Conservation (phyloP, 2,329 filamentous ascomycete species). For the Parastagonospora avenae region DNA sequence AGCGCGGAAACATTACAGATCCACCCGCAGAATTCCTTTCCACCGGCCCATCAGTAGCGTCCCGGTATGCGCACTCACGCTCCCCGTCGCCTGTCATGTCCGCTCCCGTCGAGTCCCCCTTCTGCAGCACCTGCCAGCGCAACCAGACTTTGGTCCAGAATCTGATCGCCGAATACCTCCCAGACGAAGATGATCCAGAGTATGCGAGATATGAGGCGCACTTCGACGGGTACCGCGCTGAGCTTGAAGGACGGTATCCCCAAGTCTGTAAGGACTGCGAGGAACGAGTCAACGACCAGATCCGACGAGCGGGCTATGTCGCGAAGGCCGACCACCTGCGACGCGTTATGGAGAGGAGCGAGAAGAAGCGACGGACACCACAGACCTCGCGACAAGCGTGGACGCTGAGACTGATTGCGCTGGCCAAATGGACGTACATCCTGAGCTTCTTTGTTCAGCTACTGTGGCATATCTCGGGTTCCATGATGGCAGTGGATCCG, state of each 20-base stretch:
- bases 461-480: conserved; percentile 42
- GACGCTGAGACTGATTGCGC: conserved; percentile 52
- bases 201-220: conserved; percentile 71
- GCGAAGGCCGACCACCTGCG: conserved; percentile 82
- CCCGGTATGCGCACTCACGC: conserved; percentile 32
- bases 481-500: conserved; percentile 23
- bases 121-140: conserved; percentile 80
- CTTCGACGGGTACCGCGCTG: conserved; percentile 71
- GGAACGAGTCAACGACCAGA: conserved; percentile 70
- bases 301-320: conserved; percentile 75
- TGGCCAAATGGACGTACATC: conserved; percentile 51
- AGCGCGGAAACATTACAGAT: conserved; percentile 90
- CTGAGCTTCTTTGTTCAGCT: conserved; percentile 42
- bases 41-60: conserved; percentile 19
- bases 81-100: conserved; percentile 33
- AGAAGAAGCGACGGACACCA: conserved; percentile 26
- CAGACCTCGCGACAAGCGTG: conserved; percentile 48
- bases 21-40: conserved; percentile 65
- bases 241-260: conserved; percentile 82
- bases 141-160: conserved; percentile 85
- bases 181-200: conserved; percentile 67
- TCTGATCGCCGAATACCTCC: conserved; percentile 79
- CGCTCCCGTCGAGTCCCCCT: conserved; percentile 49
- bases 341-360: conserved; percentile 70
- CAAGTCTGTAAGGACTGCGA: conserved; percentile 85